Base-by-base conservation (phyloP, 2,329 filamentous ascomycete species). In the Colletotrichum sansevieriae region DNA sequence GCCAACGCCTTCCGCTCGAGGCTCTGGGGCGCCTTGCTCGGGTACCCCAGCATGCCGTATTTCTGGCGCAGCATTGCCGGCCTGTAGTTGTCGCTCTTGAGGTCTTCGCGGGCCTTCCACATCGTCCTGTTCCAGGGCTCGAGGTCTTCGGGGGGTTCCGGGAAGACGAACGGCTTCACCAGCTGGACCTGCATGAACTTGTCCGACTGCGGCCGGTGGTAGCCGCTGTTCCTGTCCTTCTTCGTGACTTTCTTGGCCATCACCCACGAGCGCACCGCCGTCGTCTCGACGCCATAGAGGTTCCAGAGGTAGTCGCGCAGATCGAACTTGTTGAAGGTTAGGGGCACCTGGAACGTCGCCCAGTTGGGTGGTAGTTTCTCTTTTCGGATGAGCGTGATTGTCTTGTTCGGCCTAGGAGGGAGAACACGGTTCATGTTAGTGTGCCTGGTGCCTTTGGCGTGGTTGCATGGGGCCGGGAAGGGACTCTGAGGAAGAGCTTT, bases 151-250 rank as follows among this genome's bases (percentile, higher is more conserved):
- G 93, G 92, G 72, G 84, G 79, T 72, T 89, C 86, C 1, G 96
- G 96, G 92, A 93, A 98, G 65, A 92, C 89, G 83, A 99, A 99
- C 4, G 95, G 93, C 83, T 91, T 84, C 70, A 87, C 88, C 83
- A 99, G 88, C 84, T 98, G 93, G 51, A 97, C 93, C 47, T 92
- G 97, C 96, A 99, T 99, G 80, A 91, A 92, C 87, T 99, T 99
- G 76, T 90, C 87, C 57, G 90, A 83, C 72, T 87, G 85, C 29
- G 92, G 92, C 25, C 95, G 88, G 79, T 89, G 91, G 84, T 89
- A 90, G 71, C 85, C 85, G 70, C 86, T 85, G 75, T 71, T 68
- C 78, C 76, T 77, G 77, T 78, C 78, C 73, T 80, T 87, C 65
- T 86, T 87, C 41, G 88, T 87, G 65, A 87, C 85, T 15, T 81